phyloP scores from a whole-genome alignment of 441 rosid species.

The Pelargonium cotyledonis region DNA sequence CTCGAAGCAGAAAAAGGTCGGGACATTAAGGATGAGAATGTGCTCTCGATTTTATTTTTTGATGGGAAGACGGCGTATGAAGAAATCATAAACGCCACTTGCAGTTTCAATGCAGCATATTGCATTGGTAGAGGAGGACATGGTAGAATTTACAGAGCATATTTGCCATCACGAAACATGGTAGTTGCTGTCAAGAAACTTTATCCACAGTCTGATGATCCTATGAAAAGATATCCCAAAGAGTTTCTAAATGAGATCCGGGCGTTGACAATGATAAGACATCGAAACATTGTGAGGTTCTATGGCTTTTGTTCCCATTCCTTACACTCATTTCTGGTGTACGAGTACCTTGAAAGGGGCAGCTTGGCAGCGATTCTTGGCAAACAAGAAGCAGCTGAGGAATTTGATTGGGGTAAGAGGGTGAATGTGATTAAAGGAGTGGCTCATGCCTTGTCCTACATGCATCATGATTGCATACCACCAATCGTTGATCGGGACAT shows the following conservation, averaged over 20 bases:
- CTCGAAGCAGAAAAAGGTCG: background rate
- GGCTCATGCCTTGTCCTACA: slow-evolving; percentile 30
- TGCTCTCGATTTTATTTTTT: slow-evolving; percentile 6
- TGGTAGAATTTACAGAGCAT: slow-evolving; percentile 18
- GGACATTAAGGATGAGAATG: too few species aligned
- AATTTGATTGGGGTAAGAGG: slow-evolving; percentile 25
- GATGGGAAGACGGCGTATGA: slow-evolving; percentile 13
- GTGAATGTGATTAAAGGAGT: slow-evolving; percentile 22
- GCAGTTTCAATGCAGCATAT: slow-evolving; percentile 3
- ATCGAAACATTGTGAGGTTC: slow-evolving; percentile 30
- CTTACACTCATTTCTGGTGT: slow-evolving; percentile 23
- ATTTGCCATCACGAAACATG: background rate
- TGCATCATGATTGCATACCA: slow-evolving; percentile 33
- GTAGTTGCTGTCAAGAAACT: slow-evolving; percentile 21
- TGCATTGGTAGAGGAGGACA: slow-evolving; percentile 17
- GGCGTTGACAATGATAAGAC: slow-evolving; percentile 26
- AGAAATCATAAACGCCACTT: slow-evolving; percentile 17
- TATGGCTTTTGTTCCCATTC: slow-evolving; percentile 30
- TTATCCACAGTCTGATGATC: background rate
- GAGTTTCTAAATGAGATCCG: slow-evolving; percentile 10
- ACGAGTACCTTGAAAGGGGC: too few species aligned
- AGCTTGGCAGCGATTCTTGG: background rate
- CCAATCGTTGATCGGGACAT: slow-evolving; percentile 32
- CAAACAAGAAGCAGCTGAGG: slow-evolving; percentile 6
- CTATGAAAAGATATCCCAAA: background rate